These are phyloP conservation scores for Xylaria cubensis DNA, from an alignment of 495 filamentous ascomycete genomes.

Conservation along the genomic window DNA sequence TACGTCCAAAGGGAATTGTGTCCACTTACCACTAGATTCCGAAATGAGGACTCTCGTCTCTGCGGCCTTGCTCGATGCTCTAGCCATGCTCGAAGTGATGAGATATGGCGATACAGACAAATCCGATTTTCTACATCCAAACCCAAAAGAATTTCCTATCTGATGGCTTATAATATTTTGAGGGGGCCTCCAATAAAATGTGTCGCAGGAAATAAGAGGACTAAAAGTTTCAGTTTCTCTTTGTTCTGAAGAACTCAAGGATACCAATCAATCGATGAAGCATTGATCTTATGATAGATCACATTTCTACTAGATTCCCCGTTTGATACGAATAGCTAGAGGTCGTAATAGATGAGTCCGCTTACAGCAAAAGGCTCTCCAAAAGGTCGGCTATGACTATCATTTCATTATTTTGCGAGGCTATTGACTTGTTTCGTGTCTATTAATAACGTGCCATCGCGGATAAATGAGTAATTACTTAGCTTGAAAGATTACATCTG, in stretches of 20 bases:
- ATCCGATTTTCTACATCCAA: neutral
- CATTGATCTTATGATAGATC: neutral
- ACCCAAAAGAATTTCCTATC: neutral
- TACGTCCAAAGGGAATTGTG: neutral
- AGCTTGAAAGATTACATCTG: neutral
- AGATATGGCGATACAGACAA: neutral
- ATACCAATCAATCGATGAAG: neutral
- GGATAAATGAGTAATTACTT: neutral
- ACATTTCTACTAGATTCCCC: neutral
- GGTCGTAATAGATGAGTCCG: neutral
- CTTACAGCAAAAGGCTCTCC: neutral
- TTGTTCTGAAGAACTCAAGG: neutral
- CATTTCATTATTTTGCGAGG: neutral
- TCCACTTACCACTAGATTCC: constrained; percentile 3
- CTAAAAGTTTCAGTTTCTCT: neutral
- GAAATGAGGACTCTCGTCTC: neutral
- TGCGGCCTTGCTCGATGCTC: neutral
- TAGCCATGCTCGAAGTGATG: neutral
- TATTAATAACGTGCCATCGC: neutral
- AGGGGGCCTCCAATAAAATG: neutral
- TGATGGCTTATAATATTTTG: neutral
- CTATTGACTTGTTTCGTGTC: neutral
- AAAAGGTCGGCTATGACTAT: neutral
- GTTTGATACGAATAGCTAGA: neutral
- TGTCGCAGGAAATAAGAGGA: neutral